Percentiles rank a stretch among this genome's conserved stretches.
Conservation (phyloP, 257 asterid species). For the Verbascum thapsus region DNA sequence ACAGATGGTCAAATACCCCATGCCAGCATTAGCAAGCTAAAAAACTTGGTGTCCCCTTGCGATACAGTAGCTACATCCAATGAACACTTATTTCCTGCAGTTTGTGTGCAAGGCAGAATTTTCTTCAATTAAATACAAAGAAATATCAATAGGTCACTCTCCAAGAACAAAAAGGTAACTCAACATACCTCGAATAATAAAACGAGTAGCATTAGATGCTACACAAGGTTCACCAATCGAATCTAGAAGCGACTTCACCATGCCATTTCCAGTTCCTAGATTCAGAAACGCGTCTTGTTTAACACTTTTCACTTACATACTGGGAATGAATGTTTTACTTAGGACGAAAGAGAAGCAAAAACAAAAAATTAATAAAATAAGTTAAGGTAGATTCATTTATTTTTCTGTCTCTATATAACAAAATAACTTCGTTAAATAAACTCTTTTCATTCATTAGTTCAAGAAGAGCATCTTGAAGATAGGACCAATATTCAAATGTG, state of each 20-base stretch:
- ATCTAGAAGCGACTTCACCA: constrained; percentile 91
- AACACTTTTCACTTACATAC: constrained; percentile 18
- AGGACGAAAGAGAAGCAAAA: too few species aligned
- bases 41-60: constrained; percentile 66
- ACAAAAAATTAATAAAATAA: constrained; percentile 2
- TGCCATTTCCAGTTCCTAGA: constrained; percentile 96
- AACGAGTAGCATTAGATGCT: constrained; percentile 73
- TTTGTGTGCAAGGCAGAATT: constrained; percentile 27
- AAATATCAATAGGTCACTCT: neutral
- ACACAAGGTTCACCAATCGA: constrained; percentile 80
- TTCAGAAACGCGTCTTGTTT: constrained; percentile 22
- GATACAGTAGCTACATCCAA: constrained; percentile 83
- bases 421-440: too few species aligned
- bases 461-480: too few species aligned
- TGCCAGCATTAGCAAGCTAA: constrained; percentile 90
- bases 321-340: neutral
- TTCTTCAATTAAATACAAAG: constrained; percentile 7
- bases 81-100: constrained; percentile 75
- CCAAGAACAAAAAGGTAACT: neutral
- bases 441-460: too few species aligned
- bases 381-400: neutral
- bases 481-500: constrained; percentile 7
- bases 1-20: constrained; percentile 65
- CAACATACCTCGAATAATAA: constrained; percentile 73
- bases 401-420: neutral